These are phyloP conservation scores for Cornus kousa DNA, from an alignment of 148 eudicot genomes.

Conservation along the genomic window DNA sequence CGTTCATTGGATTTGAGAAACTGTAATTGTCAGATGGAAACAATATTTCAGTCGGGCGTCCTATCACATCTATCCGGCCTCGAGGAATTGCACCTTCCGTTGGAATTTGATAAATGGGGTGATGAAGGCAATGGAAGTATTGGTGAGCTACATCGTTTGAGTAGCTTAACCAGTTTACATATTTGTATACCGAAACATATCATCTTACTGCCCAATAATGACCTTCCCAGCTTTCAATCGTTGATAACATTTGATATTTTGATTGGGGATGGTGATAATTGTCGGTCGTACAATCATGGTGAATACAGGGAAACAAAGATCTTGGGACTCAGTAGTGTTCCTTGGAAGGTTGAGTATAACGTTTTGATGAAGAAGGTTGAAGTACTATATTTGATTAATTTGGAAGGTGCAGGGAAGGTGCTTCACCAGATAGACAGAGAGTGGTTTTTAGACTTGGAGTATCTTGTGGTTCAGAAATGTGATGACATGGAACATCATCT, in stretches of 20 bases:
- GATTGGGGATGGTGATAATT: not conserved
- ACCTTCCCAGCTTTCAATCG: not conserved
- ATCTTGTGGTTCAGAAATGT: not conserved
- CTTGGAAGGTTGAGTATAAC: not conserved
- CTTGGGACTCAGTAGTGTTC: not conserved
- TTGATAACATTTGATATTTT: not conserved
- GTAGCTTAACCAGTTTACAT: not conserved
- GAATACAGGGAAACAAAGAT: not conserved
- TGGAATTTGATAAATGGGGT: not conserved
- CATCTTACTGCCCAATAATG: not conserved
- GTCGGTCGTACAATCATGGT: not conserved
- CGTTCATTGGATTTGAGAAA: not conserved
- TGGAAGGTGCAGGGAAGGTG: not conserved
- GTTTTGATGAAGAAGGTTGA: not conserved
- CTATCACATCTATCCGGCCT: not conserved
- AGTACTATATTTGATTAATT: not conserved
- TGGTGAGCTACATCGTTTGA: not conserved
- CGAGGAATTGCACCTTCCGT: slow-evolving; percentile 1
- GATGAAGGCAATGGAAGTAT: not conserved
- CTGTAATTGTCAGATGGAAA: not conserved
- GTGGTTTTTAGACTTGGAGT: not conserved
- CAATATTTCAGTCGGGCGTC: slow-evolving; percentile 7
- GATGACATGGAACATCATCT: not conserved
- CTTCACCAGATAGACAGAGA: not conserved
- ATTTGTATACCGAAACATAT: not conserved